Percentiles rank a stretch among this genome's conserved stretches.
Conservation (phyloP, 192 early-diverging fungal genomes). For the Phlyctochytrium bullatum region DNA sequence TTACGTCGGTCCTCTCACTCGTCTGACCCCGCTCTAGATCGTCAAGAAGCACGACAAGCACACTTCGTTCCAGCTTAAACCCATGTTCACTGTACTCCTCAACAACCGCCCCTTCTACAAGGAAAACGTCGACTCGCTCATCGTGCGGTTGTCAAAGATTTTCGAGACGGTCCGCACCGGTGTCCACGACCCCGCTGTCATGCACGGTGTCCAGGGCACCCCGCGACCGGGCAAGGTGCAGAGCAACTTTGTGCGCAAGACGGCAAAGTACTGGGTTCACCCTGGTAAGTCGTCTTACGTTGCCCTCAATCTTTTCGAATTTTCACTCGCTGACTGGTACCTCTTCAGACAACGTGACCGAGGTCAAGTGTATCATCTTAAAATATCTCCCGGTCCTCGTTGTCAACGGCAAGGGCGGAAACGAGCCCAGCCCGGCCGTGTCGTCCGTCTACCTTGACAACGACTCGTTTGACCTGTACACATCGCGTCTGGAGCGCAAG, state of each 20-base stretch:
- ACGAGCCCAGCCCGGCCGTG: conserved; percentile 80
- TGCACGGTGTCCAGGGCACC: conserved; percentile 15
- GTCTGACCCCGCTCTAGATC: conserved; percentile 64
- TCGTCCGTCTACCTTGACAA: conserved; percentile 95
- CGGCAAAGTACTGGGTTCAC: conserved; percentile 96
- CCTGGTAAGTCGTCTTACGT: conserved; percentile 39
- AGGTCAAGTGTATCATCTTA: conserved; percentile 87
- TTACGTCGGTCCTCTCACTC: background rate
- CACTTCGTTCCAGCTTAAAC: conserved; percentile 75
- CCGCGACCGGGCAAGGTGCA: conserved; percentile 32
- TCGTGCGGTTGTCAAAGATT: conserved; percentile 70
- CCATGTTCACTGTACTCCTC: conserved; percentile 61
- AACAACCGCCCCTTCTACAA: conserved; percentile 73
- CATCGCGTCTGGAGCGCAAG: conserved; percentile 79
- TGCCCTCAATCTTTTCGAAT: background rate
- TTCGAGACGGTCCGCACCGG: conserved; percentile 49
- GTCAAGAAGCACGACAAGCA: conserved; percentile 99
- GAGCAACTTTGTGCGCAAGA: conserved; percentile 76
- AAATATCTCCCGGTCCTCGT: conserved; percentile 89
- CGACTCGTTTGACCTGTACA: conserved; percentile 81
- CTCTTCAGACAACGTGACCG: conserved; percentile 78
- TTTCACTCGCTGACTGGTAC: background rate
- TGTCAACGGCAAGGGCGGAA: conserved; percentile 67
- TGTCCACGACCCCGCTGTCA: conserved; percentile 12
- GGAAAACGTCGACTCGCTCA: conserved; percentile 76